Evolutionary conservation across 768 basidiomycete genomes (phyloP), one percentile per base, ranked within the genome.

Genomic region (Clitopilus passeckerianus): DNA sequence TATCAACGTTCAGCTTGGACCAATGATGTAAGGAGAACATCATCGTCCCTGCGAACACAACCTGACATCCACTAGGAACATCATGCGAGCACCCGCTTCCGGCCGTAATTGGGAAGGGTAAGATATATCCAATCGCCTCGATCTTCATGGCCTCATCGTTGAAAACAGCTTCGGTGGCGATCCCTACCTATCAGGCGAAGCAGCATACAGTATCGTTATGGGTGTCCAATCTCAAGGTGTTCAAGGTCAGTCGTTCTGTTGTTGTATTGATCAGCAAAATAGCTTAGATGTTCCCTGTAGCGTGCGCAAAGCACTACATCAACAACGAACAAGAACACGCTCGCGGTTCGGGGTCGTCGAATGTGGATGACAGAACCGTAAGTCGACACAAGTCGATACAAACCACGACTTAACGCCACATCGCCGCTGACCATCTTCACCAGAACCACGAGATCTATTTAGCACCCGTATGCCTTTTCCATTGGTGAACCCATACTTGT

Each of bases 381-480:
- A 57, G 73, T 30, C 27, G 27, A 59, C 37, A 3, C 14, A 41
- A 35, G 73, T 30, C 27, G 27, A 59, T 35, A 3, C 14, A 41
- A 35, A n/a, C 37, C 12, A 50, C 46, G 3, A 50, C 5, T 5
- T 1, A 5, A 18, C 18, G 18, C 53, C 37, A 41, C 14, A 53
- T 10, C n/a, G 6, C 10, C 9, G 33, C 10, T 33, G 27, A 33
- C 15, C 1, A 9, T n/a, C n/a, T 34, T 24, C 54, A 30, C 18
- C 33, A 77, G 75, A 70, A 83, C 69, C 85, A 86, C 57, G 85
- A 86, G 67, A 74, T 86, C 3, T 86, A 86, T 54, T 74, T 76
- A 0, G 75, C 79, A 33, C 85, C 85, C 6, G 78, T 80, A 65
- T 57, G 75, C 7, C 16, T 30, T n/a, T 10, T 6, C 52, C 5